These are phyloP conservation scores for Coemansia sp. DNA, from an alignment of 192 early-diverging fungal species.

Conservation along the genomic window DNA sequence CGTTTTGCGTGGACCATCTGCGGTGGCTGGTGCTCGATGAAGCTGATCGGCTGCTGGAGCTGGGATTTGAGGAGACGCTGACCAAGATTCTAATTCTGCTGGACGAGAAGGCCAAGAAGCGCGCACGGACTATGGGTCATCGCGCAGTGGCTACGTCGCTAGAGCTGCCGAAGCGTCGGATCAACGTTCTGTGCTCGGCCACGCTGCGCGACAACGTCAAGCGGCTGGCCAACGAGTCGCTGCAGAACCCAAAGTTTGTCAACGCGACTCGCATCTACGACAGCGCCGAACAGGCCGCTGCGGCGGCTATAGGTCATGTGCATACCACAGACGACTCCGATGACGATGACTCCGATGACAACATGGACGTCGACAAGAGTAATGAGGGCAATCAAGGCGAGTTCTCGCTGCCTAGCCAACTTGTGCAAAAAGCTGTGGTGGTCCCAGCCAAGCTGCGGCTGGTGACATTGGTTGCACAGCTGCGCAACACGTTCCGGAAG, in stretches of 20 bases:
- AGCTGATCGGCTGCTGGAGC: conserved; percentile 92
- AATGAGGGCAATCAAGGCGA: too few species aligned
- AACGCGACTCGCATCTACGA: conserved; percentile 56
- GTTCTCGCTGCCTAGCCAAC: conserved; percentile 79
- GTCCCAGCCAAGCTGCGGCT: conserved; percentile 90
- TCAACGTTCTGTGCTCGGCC: conserved; percentile 86
- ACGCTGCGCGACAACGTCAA: conserved; percentile 84
- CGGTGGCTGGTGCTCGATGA: conserved; percentile 98
- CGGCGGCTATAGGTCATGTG: conserved; percentile 24
- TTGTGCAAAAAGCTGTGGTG: conserved; percentile 82
- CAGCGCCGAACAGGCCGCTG: conserved; percentile 33
- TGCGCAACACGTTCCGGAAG: conserved; percentile 57
- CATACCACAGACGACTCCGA: conserved; percentile 14
- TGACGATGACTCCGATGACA: conserved; percentile 27
- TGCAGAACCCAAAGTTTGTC: conserved; percentile 78
- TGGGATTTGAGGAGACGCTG: conserved; percentile 85
- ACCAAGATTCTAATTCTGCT: conserved; percentile 66
- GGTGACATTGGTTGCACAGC: conserved; percentile 74
- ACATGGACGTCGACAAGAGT: conserved; percentile 32
- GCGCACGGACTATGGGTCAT: conserved; percentile 14
- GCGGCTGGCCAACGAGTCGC: conserved; percentile 71
- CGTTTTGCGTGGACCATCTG: conserved; percentile 80
- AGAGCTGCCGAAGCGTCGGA: conserved; percentile 63
- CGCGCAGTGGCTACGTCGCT: conserved; percentile 30
- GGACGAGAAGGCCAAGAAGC: conserved; percentile 43